These are phyloP conservation scores for Pseudonitzschia pungens DNA, from an alignment of 108 stramenopile genomes.

Conservation along the genomic window DNA sequence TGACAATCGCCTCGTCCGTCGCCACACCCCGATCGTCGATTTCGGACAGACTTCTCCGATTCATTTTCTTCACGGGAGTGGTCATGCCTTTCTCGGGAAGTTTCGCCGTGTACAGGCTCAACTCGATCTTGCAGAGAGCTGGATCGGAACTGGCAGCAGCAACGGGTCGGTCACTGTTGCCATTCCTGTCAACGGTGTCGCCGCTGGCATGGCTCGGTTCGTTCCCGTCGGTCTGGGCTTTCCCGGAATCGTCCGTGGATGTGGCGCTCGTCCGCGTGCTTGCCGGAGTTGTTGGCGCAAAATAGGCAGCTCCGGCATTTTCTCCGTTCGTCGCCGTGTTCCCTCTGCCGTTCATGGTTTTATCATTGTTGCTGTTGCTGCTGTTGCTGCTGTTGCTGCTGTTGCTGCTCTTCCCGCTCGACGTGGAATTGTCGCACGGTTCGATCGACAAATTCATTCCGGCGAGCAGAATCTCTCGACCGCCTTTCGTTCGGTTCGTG, in stretches of 20 bases:
- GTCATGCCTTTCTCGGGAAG: constrained; percentile 18
- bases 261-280: background rate
- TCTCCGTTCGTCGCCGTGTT: background rate
- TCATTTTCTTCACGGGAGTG: constrained; percentile 13
- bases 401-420: no score
- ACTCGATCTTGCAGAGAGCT: constrained; percentile 25
- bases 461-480: background rate
- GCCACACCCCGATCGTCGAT: background rate
- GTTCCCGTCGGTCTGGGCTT: background rate
- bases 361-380: no score
- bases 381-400: no score
- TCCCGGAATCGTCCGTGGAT: background rate
- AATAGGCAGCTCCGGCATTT: background rate
- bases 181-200: background rate
- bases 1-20: background rate
- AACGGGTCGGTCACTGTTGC: background rate
- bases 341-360: background rate
- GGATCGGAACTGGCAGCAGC: constrained; percentile 8
- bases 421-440: constrained; percentile 3
- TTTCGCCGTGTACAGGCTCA: constrained; percentile 16
- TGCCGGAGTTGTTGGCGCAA: background rate
- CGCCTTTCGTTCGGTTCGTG: background rate
- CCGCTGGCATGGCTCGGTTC: background rate
- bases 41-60: background rate
- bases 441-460: constrained; percentile 5